Evolutionary conservation across 768 basidiomycete genomes (phyloP).

Genomic region (Gelatoporia subvermispora): DNA sequence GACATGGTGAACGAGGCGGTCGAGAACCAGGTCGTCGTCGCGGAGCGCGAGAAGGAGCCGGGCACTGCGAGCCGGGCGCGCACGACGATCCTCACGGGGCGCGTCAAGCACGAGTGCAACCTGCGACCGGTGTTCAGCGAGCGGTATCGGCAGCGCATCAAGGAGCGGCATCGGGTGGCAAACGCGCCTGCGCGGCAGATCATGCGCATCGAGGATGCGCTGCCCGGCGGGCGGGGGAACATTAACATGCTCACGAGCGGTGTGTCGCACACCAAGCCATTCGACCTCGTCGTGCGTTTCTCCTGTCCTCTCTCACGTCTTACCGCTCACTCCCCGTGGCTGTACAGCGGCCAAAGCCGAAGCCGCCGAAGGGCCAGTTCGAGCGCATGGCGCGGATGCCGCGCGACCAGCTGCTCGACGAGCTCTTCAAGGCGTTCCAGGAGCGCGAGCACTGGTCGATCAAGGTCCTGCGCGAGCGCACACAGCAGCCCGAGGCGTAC

Average conservation of each 20-base stretch:
- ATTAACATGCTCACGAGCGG: constrained; percentile 80
- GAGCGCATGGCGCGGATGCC: constrained; percentile 93
- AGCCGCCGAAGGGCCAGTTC: constrained; percentile 63
- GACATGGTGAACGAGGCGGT: constrained; percentile 83
- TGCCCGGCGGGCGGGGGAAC: constrained; percentile 63
- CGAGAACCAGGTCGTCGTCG: constrained; percentile 82
- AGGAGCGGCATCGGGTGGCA: constrained; percentile 57
- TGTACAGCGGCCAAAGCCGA: constrained; percentile 60
- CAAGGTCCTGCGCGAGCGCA: constrained; percentile 68
- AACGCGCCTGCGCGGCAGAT: constrained; percentile 66
- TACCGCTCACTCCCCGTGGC: constrained; percentile 7
- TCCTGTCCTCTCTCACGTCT: neutral
- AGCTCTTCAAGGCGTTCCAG: constrained; percentile 73
- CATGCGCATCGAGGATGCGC: constrained; percentile 68
- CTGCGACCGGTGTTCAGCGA: constrained; percentile 64
- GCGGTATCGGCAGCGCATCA: constrained; percentile 68
- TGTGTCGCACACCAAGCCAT: constrained; percentile 55
- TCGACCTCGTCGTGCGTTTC: constrained; percentile 62
- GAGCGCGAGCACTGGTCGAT: constrained; percentile 81
- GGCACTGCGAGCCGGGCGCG: constrained; percentile 50
- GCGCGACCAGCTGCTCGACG: constrained; percentile 80
- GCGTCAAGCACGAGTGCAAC: constrained; percentile 78
- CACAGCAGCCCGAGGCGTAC: constrained; percentile 83
- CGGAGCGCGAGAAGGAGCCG: constrained; percentile 70
- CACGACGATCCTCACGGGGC: constrained; percentile 73